Evolutionary conservation across 495 filamentous ascomycete genomes (phyloP), one percentile per base, ranked within the genome.

Genomic region (Aspergillus affinis): DNA sequence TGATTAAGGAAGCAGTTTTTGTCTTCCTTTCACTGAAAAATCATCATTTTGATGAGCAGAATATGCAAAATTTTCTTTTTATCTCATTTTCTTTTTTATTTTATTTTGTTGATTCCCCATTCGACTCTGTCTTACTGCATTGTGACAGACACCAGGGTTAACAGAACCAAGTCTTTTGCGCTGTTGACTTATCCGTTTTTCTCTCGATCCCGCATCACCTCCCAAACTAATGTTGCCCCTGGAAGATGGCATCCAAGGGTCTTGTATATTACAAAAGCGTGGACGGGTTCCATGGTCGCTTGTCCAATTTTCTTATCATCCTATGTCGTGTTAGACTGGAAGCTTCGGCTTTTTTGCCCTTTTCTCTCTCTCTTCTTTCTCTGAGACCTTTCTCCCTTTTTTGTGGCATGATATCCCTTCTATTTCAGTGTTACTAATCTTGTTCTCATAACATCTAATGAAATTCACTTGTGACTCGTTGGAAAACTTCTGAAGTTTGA

Each of bases 191-290:
- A 15, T 41, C 36, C 36, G 12, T 41, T 8, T 41, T 49, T 17
- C 18, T 49, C 48, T 17, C 46, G 3, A 5, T 48, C 15, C 46
- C 46, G 13, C 46, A 12, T 12, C 7, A 32, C 10, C 30, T 12
- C 36, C 36, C 9, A 41, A 41, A 41, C 36, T 41, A 41, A 41
- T 15, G 36, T 41, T 41, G 36, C 13, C 36, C 36, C 13, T 41
- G 36, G 36, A 36, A 36, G 32, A 36, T 36, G 32, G 12, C 36
- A 4, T 41, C 10, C 13, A 41, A 41, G 36, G 36, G 36, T 15
- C 36, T 41, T 78, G 71, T 78, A 76, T 71, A 78, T 72, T 78
- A 78, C 64, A 75, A 75, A 75, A 75, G 74, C 72, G 66, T 73
- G 75, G 70, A 70, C 68, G 68, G 72, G 65, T 65, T 62, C 68